Base-by-base conservation (phyloP, 2,329 filamentous ascomycete species). In the Sordariomycetes sp. region DNA sequence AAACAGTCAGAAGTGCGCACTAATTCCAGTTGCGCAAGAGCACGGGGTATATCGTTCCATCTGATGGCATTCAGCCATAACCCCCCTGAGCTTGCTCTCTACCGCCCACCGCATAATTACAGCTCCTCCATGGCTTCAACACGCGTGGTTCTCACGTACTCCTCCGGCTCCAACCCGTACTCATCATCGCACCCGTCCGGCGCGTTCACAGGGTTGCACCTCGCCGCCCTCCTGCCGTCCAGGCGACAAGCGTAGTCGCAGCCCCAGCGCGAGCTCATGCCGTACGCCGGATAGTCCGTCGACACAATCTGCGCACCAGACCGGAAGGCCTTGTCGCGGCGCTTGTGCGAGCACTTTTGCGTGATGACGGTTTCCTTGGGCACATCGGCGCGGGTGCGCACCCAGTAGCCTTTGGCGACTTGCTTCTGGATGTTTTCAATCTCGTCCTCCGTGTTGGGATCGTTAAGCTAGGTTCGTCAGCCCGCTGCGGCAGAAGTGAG, bases 261-360 rank as follows among this genome's bases (percentile, higher is more conserved):
- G n/a, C 56, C 57, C 56, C 61, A 70, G 20, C 66, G 52, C 30
- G 57, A 51, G 29, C 55, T 59, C 63, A 66, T 61, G 1, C 66
- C 66, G 40, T 60, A 63, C 2, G 44, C 53, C 7, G 64, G 64
- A 34, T 59, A 70, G 42, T 70, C 66, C 1, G 64, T 69, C 21
- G 59, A 64, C 3, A 70, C 62, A 36, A 70, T 53, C 42, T 70
- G 67, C 20, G 66, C 66, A 6, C 64, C 66, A 30, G 64, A 68
- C 30, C 49, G 39, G 27, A 67, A 58, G 2, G 65, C 65, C 10
- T 42, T 40, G 3, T 64, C 59, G 15, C 63, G 49, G 57, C 57
- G 63, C 7, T 23, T 35, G 17, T 60, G 61, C 2, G 50, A 55
- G 35, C 64, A 60, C 34, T 51, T 50, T 30, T 52, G 47, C 6